phyloP scores from a whole-genome alignment of 2,329 filamentous ascomycete species.

The Paecilomyces variotii region DNA sequence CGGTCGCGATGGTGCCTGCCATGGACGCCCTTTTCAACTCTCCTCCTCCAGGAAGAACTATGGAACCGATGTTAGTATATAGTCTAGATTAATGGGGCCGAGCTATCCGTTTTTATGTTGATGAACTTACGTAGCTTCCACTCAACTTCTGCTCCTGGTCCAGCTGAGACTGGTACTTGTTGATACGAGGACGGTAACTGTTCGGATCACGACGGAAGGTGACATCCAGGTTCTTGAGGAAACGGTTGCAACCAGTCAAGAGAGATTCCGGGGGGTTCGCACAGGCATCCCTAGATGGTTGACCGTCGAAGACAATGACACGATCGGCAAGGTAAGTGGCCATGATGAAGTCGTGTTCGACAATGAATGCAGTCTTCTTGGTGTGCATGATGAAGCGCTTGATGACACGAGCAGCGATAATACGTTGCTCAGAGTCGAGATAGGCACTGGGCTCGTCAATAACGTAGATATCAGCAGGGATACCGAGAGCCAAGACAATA shows the following conservation, averaged over 20 bases:
- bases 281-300: constrained; percentile 79
- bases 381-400: constrained; percentile 99
- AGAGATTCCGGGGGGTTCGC: constrained; percentile 88
- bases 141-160: constrained; percentile 93
- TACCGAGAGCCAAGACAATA: constrained; percentile 90
- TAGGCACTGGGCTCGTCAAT: constrained; percentile 98
- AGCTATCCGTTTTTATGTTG: neutral
- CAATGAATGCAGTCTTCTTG: constrained; percentile 98
- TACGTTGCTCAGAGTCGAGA: constrained; percentile 98
- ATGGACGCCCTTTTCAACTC: constrained; percentile 58
- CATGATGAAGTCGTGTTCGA: constrained; percentile 99
- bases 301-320: constrained; percentile 95
- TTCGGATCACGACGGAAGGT: constrained; percentile 97
- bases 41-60: constrained; percentile 94
- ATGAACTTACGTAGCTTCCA: constrained; percentile 74
- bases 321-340: constrained; percentile 74
- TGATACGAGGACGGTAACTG: constrained; percentile 95
- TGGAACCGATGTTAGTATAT: constrained; percentile 6
- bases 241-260: constrained; percentile 90
- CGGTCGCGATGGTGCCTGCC: constrained; percentile 30
- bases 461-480: constrained; percentile 95
- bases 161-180: constrained; percentile 91
- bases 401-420: constrained; percentile 92
- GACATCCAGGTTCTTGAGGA: constrained; percentile 93
- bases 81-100: neutral